Evolutionary conservation across 2,329 filamentous ascomycete genomes (phyloP).

Genomic region (Akanthomyces lecanii): DNA sequence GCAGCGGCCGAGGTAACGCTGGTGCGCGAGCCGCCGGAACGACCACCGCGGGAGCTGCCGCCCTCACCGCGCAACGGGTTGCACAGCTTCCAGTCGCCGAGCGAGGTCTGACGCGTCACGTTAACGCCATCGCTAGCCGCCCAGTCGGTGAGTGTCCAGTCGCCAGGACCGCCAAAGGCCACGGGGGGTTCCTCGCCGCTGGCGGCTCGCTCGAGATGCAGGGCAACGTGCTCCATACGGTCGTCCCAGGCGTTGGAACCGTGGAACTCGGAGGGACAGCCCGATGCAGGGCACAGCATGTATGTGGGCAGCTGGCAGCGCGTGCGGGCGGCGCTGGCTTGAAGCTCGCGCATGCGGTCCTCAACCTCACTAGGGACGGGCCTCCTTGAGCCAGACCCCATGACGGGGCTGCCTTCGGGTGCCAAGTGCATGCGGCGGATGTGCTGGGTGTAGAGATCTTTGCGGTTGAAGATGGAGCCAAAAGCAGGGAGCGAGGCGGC

Average conservation of each 20-base stretch:
- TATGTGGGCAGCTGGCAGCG: slow-evolving; percentile 58
- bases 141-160: slow-evolving; percentile 39
- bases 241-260: slow-evolving; percentile 69
- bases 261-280: slow-evolving; percentile 57
- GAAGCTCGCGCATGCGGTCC: slow-evolving; percentile 50
- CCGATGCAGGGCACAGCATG: slow-evolving; percentile 57
- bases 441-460: slow-evolving; percentile 88
- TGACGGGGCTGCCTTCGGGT: slow-evolving; percentile 32
- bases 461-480: slow-evolving; percentile 75
- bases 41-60: slow-evolving; percentile 16
- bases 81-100: slow-evolving; percentile 32
- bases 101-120: slow-evolving; percentile 29
- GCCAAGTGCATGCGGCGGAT: slow-evolving; percentile 78
- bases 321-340: slow-evolving; percentile 54
- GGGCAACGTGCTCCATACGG: slow-evolving; percentile 81
- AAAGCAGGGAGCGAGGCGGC: slow-evolving; percentile 39
- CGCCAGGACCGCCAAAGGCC: slow-evolving; percentile 36
- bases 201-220: slow-evolving; percentile 61
- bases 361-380: slow-evolving; percentile 40
- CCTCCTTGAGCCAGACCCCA: slow-evolving; percentile 31
- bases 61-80: slow-evolving; percentile 25
- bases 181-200: slow-evolving; percentile 26
- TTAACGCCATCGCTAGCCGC: slow-evolving; percentile 34
- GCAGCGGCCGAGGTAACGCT: slow-evolving; percentile 3
- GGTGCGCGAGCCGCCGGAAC: neutral